Evolutionary conservation across 225 moss, liverwort and hornwort species (phyloP).

Genomic region (Pseudisothecium myosuroides): DNA sequence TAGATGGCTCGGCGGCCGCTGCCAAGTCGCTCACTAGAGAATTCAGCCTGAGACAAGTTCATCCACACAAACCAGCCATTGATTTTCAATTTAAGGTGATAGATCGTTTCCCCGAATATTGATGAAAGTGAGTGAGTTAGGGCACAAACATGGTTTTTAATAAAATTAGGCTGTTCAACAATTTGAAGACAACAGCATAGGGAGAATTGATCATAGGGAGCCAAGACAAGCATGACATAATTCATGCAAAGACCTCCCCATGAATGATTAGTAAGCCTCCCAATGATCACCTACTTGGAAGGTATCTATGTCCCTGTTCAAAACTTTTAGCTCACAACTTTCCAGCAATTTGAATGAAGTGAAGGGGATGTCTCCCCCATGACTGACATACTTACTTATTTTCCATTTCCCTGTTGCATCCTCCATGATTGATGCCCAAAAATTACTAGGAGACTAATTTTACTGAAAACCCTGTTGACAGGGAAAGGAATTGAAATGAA

Average conservation of each 20-base stretch:
- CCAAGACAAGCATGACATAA: not conserved
- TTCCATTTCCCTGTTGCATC: not conserved
- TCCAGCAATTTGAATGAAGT: not conserved
- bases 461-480: not conserved
- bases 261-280: not conserved
- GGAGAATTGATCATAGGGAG: not conserved
- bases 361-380: not conserved
- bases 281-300: not conserved
- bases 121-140: not conserved
- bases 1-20: constrained; percentile 41
- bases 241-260: not conserved
- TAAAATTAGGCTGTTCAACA: not conserved
- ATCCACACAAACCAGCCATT: not conserved
- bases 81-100: not conserved
- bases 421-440: not conserved
- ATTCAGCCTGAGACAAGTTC: constrained; percentile 18
- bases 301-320: not conserved
- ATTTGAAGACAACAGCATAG: not conserved
- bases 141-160: not conserved
- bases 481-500: not conserved
- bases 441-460: too few species aligned
- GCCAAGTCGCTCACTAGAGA: constrained; percentile 21
- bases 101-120: not conserved
- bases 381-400: not conserved
- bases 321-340: not conserved